Evolutionary conservation across 2,329 filamentous ascomycete genomes (phyloP), one percentile per base, ranked within the genome.

Genomic region (Aspergillus sojae): DNA sequence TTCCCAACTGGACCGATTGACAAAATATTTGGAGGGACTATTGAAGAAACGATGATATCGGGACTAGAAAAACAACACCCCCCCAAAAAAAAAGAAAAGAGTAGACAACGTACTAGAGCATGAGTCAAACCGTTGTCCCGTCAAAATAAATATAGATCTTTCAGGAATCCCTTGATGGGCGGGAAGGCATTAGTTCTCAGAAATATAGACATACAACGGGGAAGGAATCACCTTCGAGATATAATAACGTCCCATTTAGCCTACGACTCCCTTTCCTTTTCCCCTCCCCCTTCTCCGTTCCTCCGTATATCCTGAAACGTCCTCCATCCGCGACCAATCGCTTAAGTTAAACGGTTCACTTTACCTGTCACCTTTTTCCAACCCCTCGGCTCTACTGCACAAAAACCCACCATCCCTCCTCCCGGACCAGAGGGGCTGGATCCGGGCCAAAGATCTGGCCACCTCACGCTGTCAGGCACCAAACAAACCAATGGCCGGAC

Each of bases 301-400:
- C 26, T 30, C 14, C 26, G 32, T 54, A 54, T 39, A 16, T 54
- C 43, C 57, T 58, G 57, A 58, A 58, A 58, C 56, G 34, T 10
- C n/a, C 7, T 11, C 11, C 2, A 11, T 34, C 23, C 12, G 11
- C 1, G 6, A 30, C 16, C 52, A 36, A 16, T 46, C 45, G 26
- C 56, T 39, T 36, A 46, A 36, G 14, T 9, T 36, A 10, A 19
- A 28, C 12, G 21, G 10, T 26, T 26, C 5, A 50, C 30, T 60
- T 60, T 60, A 60, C 57, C 57, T 60, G 34, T 60, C 57, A 60
- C 46, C 57, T 53, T 43, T 21, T 9, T 5, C 41, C 30, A 32
- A 34, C 32, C 34, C 34, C n/a, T 57, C 34, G 23, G 16, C 11
- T 34, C 28, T 21, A 11, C 48, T 52, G 6, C 48, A 30, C 16